Conservation (phyloP, 2,329 filamentous ascomycete genomes). For the Plectosphaerella plurivora region DNA sequence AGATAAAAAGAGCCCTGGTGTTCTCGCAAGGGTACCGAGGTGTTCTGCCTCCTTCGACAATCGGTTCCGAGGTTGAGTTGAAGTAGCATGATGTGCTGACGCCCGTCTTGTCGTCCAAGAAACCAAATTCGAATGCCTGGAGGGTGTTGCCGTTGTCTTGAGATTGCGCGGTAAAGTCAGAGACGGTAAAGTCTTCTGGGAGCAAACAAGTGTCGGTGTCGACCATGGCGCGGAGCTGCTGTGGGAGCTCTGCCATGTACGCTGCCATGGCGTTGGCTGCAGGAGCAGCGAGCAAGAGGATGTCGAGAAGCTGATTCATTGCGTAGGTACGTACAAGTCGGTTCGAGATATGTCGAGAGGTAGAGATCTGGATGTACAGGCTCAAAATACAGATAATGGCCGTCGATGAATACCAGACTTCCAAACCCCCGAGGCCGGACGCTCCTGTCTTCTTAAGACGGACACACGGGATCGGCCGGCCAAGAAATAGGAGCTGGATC, state of each 20-base stretch:
- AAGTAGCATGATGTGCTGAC: slow-evolving; percentile 36
- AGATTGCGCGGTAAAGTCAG: slow-evolving; percentile 28
- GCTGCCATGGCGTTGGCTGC: slow-evolving; percentile 8
- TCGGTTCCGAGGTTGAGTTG: slow-evolving; percentile 35
- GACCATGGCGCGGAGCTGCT: slow-evolving; percentile 8
- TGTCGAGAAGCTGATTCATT: slow-evolving; percentile 9
- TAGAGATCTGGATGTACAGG: not conserved
- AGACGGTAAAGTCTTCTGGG: slow-evolving; percentile 32
- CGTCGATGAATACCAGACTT: no score
- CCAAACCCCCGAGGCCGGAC: no score
- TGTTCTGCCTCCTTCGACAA: slow-evolving; percentile 21
- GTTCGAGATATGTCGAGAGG: not conserved
- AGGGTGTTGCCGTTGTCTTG: slow-evolving; percentile 27
- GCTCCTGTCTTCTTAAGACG: not conserved
- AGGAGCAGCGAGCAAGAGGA: slow-evolving; percentile 12
- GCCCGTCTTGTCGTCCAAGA: slow-evolving; percentile 31
- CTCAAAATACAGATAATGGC: no score
- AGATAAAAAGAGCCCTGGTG: slow-evolving; percentile 37
- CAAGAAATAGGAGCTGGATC: not conserved
- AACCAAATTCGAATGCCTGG: slow-evolving; percentile 32
- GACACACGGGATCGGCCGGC: not conserved
- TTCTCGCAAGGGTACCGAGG: slow-evolving; percentile 39
- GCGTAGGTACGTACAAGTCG: not conserved
- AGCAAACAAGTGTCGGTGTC: slow-evolving; percentile 24
- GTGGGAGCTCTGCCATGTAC: slow-evolving; percentile 14